Percentiles rank a stretch among this genome's conserved stretches.
phyloP scores from a whole-genome alignment of 1,284 basidiomycete species.

The Ceratobasidium sp. region DNA sequence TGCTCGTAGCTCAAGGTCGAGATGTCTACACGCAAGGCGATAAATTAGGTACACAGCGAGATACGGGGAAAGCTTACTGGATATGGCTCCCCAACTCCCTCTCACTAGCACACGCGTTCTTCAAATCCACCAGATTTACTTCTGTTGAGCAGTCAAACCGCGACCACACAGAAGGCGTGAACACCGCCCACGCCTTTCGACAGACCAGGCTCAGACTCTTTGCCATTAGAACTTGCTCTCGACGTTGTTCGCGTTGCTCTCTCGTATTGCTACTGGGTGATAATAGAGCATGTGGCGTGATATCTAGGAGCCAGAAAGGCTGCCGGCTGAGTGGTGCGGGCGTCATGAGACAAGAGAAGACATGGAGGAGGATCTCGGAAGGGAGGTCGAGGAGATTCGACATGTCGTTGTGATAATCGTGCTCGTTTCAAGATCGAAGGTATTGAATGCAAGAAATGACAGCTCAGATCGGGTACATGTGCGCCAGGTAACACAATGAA shows the following conservation, averaged over 20 bases:
- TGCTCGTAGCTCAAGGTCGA: neutral
- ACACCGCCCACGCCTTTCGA: neutral
- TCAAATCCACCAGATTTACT: neutral
- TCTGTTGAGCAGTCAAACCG: neutral
- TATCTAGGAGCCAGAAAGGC: neutral
- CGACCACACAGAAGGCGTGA: neutral
- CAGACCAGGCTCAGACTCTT: neutral
- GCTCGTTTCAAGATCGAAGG: no score
- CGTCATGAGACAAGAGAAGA: neutral
- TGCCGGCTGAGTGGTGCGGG: neutral
- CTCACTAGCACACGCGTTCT: neutral
- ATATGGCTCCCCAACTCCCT: neutral
- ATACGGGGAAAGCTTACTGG: neutral
- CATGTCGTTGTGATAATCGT: no score
- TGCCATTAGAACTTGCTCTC: neutral
- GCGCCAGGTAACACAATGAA: no score
- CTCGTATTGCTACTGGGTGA: neutral
- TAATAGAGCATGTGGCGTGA: neutral
- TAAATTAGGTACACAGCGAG: neutral
- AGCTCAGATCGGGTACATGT: no score
- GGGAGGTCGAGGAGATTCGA: slow-evolving; percentile 1
- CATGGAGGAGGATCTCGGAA: neutral
- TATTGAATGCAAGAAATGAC: no score
- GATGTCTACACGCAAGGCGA: no score
- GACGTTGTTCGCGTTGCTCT: neutral